phyloP scores from a whole-genome alignment of 2,329 filamentous ascomycete species.

The Paracorniculantispora psalliotae region DNA sequence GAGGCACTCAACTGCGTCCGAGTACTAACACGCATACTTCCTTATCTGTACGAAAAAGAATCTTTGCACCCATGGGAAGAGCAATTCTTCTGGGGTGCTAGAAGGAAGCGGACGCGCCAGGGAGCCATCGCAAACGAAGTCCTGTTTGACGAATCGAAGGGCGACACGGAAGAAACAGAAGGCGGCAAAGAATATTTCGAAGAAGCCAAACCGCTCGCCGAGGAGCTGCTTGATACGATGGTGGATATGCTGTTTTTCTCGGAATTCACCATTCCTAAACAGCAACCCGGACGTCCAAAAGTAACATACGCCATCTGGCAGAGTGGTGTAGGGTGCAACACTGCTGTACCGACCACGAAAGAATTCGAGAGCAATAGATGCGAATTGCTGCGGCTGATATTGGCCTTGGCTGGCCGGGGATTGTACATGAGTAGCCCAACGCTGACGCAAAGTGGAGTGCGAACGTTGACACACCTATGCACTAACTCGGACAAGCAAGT shows the following conservation, averaged over 20 bases:
- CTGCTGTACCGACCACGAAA: slow-evolving; percentile 78
- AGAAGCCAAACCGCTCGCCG: slow-evolving; percentile 79
- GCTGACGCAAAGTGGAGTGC: slow-evolving; percentile 77
- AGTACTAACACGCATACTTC: slow-evolving; percentile 81
- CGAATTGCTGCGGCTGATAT: slow-evolving; percentile 79
- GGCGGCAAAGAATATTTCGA: slow-evolving; percentile 62
- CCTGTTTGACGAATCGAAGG: slow-evolving; percentile 72
- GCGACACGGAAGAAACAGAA: slow-evolving; percentile 43
- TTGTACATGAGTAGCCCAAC: slow-evolving; percentile 84
- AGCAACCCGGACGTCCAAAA: slow-evolving; percentile 67
- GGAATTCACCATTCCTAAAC: slow-evolving; percentile 76
- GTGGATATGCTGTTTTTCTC: slow-evolving; percentile 88
- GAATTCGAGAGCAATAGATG: slow-evolving; percentile 91
- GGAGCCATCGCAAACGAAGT: slow-evolving; percentile 66
- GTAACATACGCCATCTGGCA: slow-evolving; percentile 96
- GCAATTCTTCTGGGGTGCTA: slow-evolving; percentile 81
- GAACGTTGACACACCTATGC: slow-evolving; percentile 81
- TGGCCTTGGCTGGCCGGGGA: slow-evolving; percentile 83
- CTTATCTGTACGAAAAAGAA: slow-evolving; percentile 88
- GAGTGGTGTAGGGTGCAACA: slow-evolving; percentile 93
- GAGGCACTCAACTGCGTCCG: slow-evolving; percentile 95
- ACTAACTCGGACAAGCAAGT: slow-evolving; percentile 86
- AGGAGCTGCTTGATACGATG: slow-evolving; percentile 87
- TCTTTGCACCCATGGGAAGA: slow-evolving; percentile 81
- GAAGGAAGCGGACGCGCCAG: slow-evolving; percentile 66